phyloP scores from a whole-genome alignment of 1,284 basidiomycete species.

The Malassezia nana region DNA sequence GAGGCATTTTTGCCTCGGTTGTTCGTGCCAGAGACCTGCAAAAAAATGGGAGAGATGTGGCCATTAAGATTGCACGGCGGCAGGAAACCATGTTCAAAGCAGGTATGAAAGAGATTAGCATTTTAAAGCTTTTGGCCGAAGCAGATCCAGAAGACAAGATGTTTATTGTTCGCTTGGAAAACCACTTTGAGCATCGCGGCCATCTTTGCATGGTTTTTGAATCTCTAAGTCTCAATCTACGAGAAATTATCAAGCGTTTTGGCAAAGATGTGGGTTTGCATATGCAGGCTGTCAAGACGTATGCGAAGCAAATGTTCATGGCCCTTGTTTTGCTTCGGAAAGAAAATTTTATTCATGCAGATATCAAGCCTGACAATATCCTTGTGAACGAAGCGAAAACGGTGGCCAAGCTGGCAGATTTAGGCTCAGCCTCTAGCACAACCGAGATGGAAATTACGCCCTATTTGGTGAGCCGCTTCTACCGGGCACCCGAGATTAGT shows the following conservation, averaged over 20 bases:
- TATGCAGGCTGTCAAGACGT: constrained; percentile 89
- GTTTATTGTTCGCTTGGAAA: constrained; percentile 78
- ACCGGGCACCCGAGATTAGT: constrained; percentile 98
- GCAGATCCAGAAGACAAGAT: constrained; percentile 94
- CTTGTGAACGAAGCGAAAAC: constrained; percentile 81
- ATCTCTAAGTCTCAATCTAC: constrained; percentile 77
- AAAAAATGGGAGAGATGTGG: constrained; percentile 59
- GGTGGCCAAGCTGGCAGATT: constrained; percentile 82
- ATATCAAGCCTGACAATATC: constrained; percentile 57
- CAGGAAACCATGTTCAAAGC: constrained; percentile 98
- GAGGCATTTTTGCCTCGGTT: constrained; percentile 97
- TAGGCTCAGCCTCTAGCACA: constrained; percentile 87
- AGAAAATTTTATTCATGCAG: constrained; percentile 88
- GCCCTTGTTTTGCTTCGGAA: constrained; percentile 75
- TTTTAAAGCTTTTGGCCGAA: constrained; percentile 71
- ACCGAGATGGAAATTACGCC: constrained; percentile 95
- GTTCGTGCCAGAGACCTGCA: constrained; percentile 67
- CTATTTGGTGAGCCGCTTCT: constrained; percentile 94
- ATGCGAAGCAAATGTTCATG: constrained; percentile 89
- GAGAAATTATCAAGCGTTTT: constrained; percentile 96
- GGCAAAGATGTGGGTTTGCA: constrained; percentile 96
- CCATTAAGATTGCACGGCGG: constrained; percentile 90
- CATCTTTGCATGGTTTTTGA: constrained; percentile 97
- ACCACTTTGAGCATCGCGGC: constrained; percentile 91
- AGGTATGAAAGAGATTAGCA: constrained; percentile 81